A percentile compares a stretch with the other conserved stretches of the same genome.
phyloP scores from a whole-genome alignment of 2,329 filamentous ascomycete genomes.

The Fusarium sp. region DNA sequence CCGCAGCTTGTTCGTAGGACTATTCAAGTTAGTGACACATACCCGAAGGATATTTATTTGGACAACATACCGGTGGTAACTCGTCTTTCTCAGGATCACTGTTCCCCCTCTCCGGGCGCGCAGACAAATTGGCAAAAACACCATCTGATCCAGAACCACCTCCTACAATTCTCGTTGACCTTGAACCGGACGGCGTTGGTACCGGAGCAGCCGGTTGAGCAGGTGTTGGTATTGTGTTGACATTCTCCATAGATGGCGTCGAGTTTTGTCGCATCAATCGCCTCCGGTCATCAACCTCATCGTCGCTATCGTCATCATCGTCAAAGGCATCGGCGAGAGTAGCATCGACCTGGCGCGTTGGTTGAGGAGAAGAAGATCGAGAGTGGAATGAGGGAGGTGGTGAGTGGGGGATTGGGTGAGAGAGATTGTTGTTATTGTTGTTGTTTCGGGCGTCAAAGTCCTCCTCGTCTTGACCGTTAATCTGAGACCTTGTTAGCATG shows the following conservation, averaged over 20 bases:
- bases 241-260: conserved; percentile 38
- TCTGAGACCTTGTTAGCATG: conserved; percentile 50
- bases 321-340: conserved; percentile 95
- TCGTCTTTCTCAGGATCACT: conserved; percentile 85
- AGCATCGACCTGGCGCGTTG: conserved; percentile 67
- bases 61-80: conserved; percentile 81
- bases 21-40: conserved; percentile 55
- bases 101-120: conserved; percentile 83
- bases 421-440: conserved; percentile 16
- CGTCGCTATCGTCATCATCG: conserved; percentile 79
- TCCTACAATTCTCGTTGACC: conserved; percentile 65
- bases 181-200: conserved; percentile 49
- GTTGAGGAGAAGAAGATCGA: conserved; percentile 69
- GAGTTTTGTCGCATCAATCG: conserved; percentile 79
- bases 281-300: conserved; percentile 80
- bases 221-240: conserved; percentile 27
- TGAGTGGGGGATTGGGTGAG: conserved; percentile 62
- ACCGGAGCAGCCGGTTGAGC: conserved; percentile 22
- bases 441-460: conserved; percentile 49
- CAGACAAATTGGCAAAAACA: conserved; percentile 94
- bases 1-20: conserved; percentile 98
- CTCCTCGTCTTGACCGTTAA: conserved; percentile 68
- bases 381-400: conserved; percentile 90
- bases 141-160: conserved; percentile 86
- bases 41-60: not conserved